Base-by-base conservation (phyloP, 139 green algal species). In the Closterium sp. region DNA sequence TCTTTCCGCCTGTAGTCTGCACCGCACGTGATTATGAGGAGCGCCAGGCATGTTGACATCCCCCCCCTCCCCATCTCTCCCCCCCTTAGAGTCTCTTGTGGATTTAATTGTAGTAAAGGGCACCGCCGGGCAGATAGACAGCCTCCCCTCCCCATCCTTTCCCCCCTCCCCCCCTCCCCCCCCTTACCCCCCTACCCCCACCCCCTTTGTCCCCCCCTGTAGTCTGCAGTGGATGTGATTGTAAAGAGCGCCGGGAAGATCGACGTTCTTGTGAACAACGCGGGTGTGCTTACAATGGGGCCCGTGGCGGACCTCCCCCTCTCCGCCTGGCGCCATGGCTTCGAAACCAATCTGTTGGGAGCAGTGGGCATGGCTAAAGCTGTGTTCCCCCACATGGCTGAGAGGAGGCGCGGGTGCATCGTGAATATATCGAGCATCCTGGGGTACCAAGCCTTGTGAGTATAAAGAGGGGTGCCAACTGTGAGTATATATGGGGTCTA, bases 211-310 rank as follows among this genome's bases (percentile, higher is more conserved):
- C n/a, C 81, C 81, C 7, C 28, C 6, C 25, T 34, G 30, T 7
- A 90, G 87, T 31, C n/a, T 34, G 87, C 87, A 38, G 83, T 91
- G 33, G 33, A 69, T 28, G 34, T n/a, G 33, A 84, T 91, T 28
- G 83, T 91, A 34, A 34, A 25, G 23, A 91, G 88, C 23, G 88
- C 81, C 16, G 88, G 88, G 7, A 25, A 84, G 33, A 88, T 91
- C 19, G 88, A 91, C 34, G n/a, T 91, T 30, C 88, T 91, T 9
- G 88, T 91, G 33, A 91, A 91, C 88, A 91, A 87, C 88, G 88
- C 88, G 33, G 88, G 88, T 10, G 33, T 91, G 55, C 21, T n/a
- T 34, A 28, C 25, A 10, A 34, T 76, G 30, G 88, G 88, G 21
- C 88, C 88, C 1, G 28, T 33, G 23, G 28, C 64, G 25, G 88